Base-by-base conservation (phyloP, 768 basidiomycete species). In the Tulasnella sp. region DNA sequence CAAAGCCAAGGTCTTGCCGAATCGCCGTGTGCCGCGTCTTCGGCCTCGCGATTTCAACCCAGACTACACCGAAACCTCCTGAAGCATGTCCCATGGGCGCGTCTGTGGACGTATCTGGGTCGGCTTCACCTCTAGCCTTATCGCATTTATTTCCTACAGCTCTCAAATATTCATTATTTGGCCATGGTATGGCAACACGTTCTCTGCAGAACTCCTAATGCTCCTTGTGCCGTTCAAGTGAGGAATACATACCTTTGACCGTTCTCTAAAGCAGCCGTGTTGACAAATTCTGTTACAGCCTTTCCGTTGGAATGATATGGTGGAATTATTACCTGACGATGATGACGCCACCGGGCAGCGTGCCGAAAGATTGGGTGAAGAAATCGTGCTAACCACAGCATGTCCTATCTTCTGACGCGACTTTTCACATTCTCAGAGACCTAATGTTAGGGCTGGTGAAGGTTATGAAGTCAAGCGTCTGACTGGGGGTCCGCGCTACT, bases 141-240 rank as follows among this genome's bases (percentile, higher is more conserved):
- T 91, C 45, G 79, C 75, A 53, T 98, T 97, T 71, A 92, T 97
- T 63, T 80, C 88, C 1, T 89, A 90, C 69, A 85, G 87, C 4
- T 82, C 85, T 1, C 94, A 98, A 70, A 78, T 91, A 65, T 92
- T 87, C 72, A 76, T 97, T 61, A 82, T 96, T 68, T 81, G 81
- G 90, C 92, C 91, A 21, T 96, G 90, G 90, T 94, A 93, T 66
- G 89, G 91, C 42, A 71, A 78, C 38, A 83, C 72, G 51, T 63
- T 88, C 62, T 83, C 88, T 12, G 72, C 87, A 43, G 82, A 92
- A 66, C 80, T 94, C 46, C 61, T 94, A 41, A 73, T 70, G 21
- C 76, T 93, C n/a, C 76, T 96, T 21, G 63, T 81, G 2, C 94
- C 94, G 8, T 94, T 94, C 85, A 93, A 94, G 92, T 92, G 68